These are phyloP conservation scores for Pholiota molesta DNA, from an alignment of 768 basidiomycete genomes.

Conservation along the genomic window DNA sequence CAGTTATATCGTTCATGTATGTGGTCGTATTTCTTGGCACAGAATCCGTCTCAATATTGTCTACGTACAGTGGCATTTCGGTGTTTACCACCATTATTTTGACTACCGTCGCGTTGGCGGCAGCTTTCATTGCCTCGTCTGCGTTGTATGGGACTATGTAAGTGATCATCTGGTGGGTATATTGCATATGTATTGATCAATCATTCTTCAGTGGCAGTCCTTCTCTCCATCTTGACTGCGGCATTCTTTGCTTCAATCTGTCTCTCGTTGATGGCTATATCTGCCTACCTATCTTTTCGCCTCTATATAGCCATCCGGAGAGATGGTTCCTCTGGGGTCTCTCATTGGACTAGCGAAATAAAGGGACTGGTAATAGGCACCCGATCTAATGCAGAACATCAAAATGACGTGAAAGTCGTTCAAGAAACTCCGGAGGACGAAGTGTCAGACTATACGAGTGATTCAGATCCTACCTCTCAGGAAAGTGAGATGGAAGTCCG, in stretches of 20 bases:
- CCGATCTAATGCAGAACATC: neutral
- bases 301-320: conserved; percentile 20
- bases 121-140: conserved; percentile 20
- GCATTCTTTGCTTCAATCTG: conserved; percentile 25
- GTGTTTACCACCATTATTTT: conserved; percentile 20
- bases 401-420: neutral
- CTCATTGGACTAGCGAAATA: conserved; percentile 22
- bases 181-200: no score
- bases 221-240: conserved; percentile 22
- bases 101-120: conserved; percentile 17
- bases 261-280: conserved; percentile 23
- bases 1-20: conserved; percentile 27
- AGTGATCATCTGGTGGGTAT: neutral
- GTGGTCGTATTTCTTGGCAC: neutral
- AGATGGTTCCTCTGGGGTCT: conserved; percentile 25
- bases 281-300: conserved; percentile 24
- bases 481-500: neutral
- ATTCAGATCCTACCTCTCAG: neutral
- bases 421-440: neutral
- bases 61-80: conserved; percentile 17
- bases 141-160: conserved; percentile 23
- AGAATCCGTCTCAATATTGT: neutral
- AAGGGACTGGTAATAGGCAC: conserved; percentile 10
- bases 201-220: conserved; percentile 5
- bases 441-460: neutral